Conservation (phyloP, 345 rosid species). For the Alliaria petiolata region DNA sequence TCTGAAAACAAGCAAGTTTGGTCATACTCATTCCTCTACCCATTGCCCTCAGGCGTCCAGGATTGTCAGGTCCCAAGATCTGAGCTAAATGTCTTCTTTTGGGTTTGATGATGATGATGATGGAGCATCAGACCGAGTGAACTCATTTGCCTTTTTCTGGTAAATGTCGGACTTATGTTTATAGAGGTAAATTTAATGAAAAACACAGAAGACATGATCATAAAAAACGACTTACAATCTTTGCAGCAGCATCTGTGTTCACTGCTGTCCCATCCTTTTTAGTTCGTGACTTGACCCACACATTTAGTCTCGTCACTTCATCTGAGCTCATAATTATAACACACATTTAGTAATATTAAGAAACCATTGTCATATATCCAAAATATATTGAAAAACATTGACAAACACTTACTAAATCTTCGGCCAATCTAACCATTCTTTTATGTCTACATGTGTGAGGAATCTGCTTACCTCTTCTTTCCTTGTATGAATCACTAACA, state of each 20-base stretch:
- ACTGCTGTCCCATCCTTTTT: background rate
- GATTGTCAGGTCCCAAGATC: background rate
- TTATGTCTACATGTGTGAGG: background rate
- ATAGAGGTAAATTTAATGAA: too few species aligned
- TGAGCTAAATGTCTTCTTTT: background rate
- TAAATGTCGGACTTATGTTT: background rate
- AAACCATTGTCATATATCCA: too few species aligned
- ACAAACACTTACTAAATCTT: background rate
- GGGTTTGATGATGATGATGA: background rate
- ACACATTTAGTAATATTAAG: too few species aligned
- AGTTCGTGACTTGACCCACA: background rate
- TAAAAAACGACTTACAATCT: background rate
- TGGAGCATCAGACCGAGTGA: background rate
- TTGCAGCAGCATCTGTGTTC: background rate
- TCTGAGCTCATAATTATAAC: background rate
- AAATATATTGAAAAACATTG: too few species aligned
- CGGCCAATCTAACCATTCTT: background rate
- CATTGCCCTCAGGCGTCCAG: background rate
- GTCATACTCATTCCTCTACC: background rate
- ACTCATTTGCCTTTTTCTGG: background rate
- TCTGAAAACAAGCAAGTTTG: background rate
- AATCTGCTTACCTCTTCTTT: background rate
- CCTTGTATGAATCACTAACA: background rate
- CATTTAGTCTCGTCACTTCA: background rate
- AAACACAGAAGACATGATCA: too few species aligned